Evolutionary conservation across 305 asterid genomes (phyloP).

Genomic region (Withania somnifera): DNA sequence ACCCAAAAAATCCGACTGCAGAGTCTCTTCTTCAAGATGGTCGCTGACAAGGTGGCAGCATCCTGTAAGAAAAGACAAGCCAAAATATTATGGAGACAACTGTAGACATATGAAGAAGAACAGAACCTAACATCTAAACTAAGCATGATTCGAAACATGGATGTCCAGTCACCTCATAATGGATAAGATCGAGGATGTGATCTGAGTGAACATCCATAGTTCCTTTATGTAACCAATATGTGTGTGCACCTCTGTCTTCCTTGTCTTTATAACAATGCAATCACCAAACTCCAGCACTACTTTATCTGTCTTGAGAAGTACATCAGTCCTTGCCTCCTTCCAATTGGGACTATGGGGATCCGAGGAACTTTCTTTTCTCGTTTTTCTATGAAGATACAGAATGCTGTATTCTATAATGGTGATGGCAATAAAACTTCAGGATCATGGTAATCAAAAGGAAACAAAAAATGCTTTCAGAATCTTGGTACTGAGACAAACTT

Average conservation of each 20-base stretch:
- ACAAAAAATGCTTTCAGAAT: neutral
- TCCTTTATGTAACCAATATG: conserved; percentile 81
- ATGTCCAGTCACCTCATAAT: conserved; percentile 56
- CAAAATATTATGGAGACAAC: neutral
- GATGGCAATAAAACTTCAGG: neutral
- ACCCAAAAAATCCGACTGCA: conserved; percentile 56
- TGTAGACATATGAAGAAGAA: neutral
- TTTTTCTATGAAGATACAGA: neutral
- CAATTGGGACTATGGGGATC: conserved; percentile 67
- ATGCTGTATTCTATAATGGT: neutral
- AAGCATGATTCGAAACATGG: neutral
- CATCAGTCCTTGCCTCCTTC: conserved; percentile 80
- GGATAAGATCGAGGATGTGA: conserved; percentile 87
- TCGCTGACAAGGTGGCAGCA: conserved; percentile 71
- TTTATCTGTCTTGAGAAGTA: conserved; percentile 72
- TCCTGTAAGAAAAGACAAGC: conserved; percentile 28
- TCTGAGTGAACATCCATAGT: conserved; percentile 62
- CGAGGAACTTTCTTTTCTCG: neutral
- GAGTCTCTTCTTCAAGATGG: conserved; percentile 58
- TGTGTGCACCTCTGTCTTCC: conserved; percentile 88
- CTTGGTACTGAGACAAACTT: neutral
- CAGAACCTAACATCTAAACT: neutral
- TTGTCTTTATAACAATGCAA: conserved; percentile 70
- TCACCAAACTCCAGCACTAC: conserved; percentile 75
- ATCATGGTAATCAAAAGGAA: neutral